Base-by-base conservation (phyloP, 495 filamentous ascomycete genomes). In the Clohesyomyces aquaticus region DNA sequence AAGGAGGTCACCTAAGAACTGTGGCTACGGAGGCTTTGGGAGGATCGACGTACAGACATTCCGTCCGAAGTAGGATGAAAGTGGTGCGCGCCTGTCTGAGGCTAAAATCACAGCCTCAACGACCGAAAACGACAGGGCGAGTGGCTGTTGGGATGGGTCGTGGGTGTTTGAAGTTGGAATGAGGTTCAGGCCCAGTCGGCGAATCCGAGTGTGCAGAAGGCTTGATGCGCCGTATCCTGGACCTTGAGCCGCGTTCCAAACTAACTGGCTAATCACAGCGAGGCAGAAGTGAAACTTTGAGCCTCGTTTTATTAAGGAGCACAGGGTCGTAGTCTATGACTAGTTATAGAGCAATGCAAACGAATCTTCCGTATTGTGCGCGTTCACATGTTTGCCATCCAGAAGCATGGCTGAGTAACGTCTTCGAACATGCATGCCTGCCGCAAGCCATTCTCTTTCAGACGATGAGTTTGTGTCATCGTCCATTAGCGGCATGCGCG, bases 121-220 rank as follows among this genome's bases (percentile, higher is more conserved):
- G 41, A 29, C 26, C 27, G 27, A 14, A 23, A 51, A 11, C 2
- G 6, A 27, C 32, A 61, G 61, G 50, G 63, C 41, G 26, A 43
- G 22, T 22, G 14, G 48, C 53, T 23, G 48, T 48, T 54, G 27
- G 43, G 41, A 35, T 42, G 50, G 9, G 43, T 19, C 27, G 46
- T 52, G 21, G 25, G 46, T 23, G 62, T 65, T 65, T 65, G 52
- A 53, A 3, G 58, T 52, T 54, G 35, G 57, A 51, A 58, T 62
- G 65, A 67, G 46, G 59, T 46, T n/a, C 14, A 46, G 55, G 55
- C 1, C 4, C 43, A 18, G 43, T 58, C 65, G 65, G 59, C 65
- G 59, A 67, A 67, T 67, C 65, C 65, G 65, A 54, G 38, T 42
- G 47, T 53, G 46, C 46, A 58, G 32, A 62, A 58, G 59, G 50